Conservation (phyloP, 2,329 filamentous ascomycete genomes). For the Daldinia sp. region DNA sequence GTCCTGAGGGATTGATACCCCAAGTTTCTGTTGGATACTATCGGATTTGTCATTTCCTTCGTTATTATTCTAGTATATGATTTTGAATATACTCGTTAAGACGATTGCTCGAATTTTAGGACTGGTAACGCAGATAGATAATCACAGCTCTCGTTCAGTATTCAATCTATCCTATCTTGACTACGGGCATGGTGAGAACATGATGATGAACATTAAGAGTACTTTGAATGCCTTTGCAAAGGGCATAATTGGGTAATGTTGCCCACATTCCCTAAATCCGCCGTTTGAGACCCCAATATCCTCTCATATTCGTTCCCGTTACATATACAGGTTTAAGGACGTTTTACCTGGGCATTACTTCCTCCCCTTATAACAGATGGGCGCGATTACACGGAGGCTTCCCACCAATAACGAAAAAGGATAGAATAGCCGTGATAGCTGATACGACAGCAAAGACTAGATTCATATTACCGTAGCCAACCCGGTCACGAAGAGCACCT, state of each 20-base stretch:
- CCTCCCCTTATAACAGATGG: neutral
- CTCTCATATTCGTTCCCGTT: no score
- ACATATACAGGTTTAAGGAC: no score
- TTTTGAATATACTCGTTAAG: conserved; percentile 26
- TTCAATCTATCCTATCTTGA: conserved; percentile 7
- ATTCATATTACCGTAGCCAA: conserved; percentile 68
- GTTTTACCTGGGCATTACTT: no score
- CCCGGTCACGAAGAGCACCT: conserved; percentile 53
- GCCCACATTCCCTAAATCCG: no score
- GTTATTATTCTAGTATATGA: conserved; percentile 36
- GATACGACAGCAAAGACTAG: conserved; percentile 57
- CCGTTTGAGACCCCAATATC: no score
- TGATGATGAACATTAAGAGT: no score
- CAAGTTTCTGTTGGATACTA: conserved; percentile 27
- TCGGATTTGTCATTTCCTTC: conserved; percentile 27
- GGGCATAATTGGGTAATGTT: no score
- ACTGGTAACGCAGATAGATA: conserved; percentile 27
- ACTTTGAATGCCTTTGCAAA: no score
- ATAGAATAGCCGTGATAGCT: conserved; percentile 53
- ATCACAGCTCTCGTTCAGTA: conserved; percentile 30
- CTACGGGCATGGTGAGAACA: no score
- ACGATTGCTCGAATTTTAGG: conserved; percentile 3
- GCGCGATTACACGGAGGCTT: conserved; percentile 41
- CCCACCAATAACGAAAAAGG: conserved; percentile 56
- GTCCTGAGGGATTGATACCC: conserved; percentile 43